Base-by-base conservation (phyloP, 176 grass and related monocot species). In the Phyllostachys edulis region DNA sequence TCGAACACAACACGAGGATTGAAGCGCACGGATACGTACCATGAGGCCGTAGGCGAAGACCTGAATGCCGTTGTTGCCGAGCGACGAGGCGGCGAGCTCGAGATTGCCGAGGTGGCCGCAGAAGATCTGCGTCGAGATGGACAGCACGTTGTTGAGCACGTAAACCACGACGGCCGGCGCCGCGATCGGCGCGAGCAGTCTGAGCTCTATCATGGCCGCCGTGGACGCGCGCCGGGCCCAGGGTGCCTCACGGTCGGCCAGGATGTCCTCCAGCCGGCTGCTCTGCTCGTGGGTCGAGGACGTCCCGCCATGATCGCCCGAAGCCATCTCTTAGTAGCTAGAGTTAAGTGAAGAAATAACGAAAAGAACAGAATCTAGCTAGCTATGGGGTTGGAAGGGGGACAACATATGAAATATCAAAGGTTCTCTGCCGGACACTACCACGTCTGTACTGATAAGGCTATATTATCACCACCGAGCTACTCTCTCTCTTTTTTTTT, bases 1-100 rank as follows among this genome's bases (percentile, higher is more conserved):
- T 42, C 7, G 6, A 42, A 16, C 17, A 51, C 49, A 51, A 51
- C 14, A 51, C 5, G 3, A 14, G 14, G 14, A 51, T 51, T 0
- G 15, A 51, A 34, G 32, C 32, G 32, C 32, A 34, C 32, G 32
- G 32, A 34, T 34, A 34, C 39, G 63, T 89, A 93, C 91, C 91
- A 93, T 88, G 85, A 93, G 85, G 41, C 91, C 91, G 70, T 93
- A 90, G 59, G 91, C 88, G 83, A 93, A 93, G 29, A 93, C 73
- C 80, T 93, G 91, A 75, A 93, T 82, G 78, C 91, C 91, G 42
- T 70, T 88, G 85, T 93, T 93, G 45, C 91, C 91, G 17, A 93
- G 85, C 4, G 91, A 89, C 67, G 88, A 75, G 39, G 91, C 88
- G 80, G 88, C 91, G 5, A 93, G 86, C 88, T 93, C 77, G 29